Conservation (phyloP, 2,329 filamentous ascomycete species). For the Aspergillus sp. region DNA sequence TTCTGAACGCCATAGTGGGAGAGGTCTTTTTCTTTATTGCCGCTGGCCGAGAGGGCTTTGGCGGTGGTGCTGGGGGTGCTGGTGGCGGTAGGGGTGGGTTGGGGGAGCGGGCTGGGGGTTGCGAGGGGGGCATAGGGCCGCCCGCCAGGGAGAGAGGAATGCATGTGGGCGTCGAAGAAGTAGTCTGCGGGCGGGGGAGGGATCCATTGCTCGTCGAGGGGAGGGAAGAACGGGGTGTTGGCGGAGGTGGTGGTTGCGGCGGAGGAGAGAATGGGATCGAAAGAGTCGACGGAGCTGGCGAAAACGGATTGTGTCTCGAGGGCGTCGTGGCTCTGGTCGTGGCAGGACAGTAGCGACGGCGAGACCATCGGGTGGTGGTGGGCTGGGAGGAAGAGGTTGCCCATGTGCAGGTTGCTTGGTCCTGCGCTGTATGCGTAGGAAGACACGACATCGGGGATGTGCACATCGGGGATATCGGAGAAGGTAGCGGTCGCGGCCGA, state of each 20-base stretch:
- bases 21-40: constrained; percentile 20
- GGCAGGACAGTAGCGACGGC: background rate
- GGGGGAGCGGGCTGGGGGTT: background rate
- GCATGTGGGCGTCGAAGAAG: background rate
- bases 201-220: constrained; percentile 1
- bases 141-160: background rate
- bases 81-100: background rate
- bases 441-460: background rate
- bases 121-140: background rate
- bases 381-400: background rate
- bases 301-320: background rate
- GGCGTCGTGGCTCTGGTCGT: background rate
- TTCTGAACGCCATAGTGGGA: constrained; percentile 31
- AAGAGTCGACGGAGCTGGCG: background rate
- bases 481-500: background rate
- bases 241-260: background rate
- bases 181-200: background rate
- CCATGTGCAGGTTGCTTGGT: background rate
- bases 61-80: background rate
- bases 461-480: no score
- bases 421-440: background rate
- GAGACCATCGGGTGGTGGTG: background rate
- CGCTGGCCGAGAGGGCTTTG: background rate
- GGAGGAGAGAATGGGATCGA: constrained; percentile 1
- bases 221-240: background rate